Evolutionary conservation across 805 yeast genomes (phyloP), one percentile per base, ranked within the genome.

Genomic region (Myxozyma kluyveri): DNA sequence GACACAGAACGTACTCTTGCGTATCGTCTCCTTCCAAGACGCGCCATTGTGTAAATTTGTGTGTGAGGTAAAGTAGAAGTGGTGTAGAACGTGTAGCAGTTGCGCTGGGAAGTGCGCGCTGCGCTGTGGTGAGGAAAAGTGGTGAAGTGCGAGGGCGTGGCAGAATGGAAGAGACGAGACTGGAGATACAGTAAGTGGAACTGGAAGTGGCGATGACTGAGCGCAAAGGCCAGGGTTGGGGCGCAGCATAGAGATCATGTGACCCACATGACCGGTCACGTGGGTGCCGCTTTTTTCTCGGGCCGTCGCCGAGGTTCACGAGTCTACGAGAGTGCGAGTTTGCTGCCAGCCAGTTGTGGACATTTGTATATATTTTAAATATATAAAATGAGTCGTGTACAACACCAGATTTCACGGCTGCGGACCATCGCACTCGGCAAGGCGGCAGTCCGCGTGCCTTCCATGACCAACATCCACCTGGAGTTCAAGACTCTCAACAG

Each of bases 1-100:
- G 21, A 29, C n/a, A 36, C 12, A 3, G 24, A 19, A 45, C 52
- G 18, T 48, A 55, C 57, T 38, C 59, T 55, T 19, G 57, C 31
- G 35, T 52, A 51, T 27, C 46, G 53, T 45, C 56, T n/a, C n/a
- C n/a, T 52, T 45, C 59, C 59, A 24, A 36, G 43, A 35, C 57
- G 59, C 36, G 59, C 58, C 58, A 54, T 54, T 24, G 26, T 31
- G 9, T n/a, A n/a, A n/a, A n/a, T n/a, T n/a, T 27, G 31, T 19
- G 32, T 18, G 35, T 4, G 38, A 14, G 18, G 35, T 10, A 27
- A 21, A 32, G 18, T 29, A 24, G 43, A 23, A 29, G n/a, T 4
- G 26, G 29, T n/a, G 38, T 17, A 40, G 14, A 23, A 29, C 19
- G 21, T 18, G 36, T 18, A 45, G 35, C 41, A 41, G 41, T 27